Base-by-base conservation (phyloP, 805 yeast genomes). In the Candida nonsorbophila region DNA sequence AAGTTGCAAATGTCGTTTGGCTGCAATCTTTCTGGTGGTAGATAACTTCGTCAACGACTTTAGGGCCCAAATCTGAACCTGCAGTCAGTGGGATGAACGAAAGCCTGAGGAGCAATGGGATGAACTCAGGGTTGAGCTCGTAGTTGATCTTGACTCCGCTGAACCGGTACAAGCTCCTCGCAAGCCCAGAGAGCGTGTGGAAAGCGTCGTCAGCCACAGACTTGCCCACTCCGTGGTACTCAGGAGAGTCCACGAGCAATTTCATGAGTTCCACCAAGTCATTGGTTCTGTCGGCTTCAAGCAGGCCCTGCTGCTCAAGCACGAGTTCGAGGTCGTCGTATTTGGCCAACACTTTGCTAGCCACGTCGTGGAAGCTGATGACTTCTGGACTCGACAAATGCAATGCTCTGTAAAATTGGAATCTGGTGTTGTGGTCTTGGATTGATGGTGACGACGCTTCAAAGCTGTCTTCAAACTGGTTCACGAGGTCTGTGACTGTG, bases 81-180 rank as follows among this genome's bases (percentile, higher is more conserved):
- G 38, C 26, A 8, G 14, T 19, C 6, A 17, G 22, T 6, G 39
- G 45, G 4, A 38, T 35, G 24, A 41, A 45, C 1, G 62, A 38
- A 24, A 64, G 30, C 25, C 58, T 45, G 59, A 64, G 57, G 6
- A 64, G 42, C 15, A 64, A 42, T 4, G 64, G 62, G 4, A 57
- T 37, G 27, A 62, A 50, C 20, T 51, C 51, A 2, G 54, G 52
- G 13, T 44, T 36, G 3, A 42, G 22, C 4, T 53, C 37, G 30
- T 61, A 33, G 14, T 50, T 41, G 22, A 59, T 38, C 8, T 33
- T 29, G 9, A 48, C 49, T 11, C 32, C 33, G 1, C 59, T 45
- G 30, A 62, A 62, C 17, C 36, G 20, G 32, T 45, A 45, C 9
- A 63, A 23, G 2, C 40, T 39, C 20, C 47, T 30, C 11, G 61